Percentiles rank a stretch among this genome's conserved stretches.
phyloP scores from a whole-genome alignment of 306 rosid genomes.

The Ceratonia siliqua region DNA sequence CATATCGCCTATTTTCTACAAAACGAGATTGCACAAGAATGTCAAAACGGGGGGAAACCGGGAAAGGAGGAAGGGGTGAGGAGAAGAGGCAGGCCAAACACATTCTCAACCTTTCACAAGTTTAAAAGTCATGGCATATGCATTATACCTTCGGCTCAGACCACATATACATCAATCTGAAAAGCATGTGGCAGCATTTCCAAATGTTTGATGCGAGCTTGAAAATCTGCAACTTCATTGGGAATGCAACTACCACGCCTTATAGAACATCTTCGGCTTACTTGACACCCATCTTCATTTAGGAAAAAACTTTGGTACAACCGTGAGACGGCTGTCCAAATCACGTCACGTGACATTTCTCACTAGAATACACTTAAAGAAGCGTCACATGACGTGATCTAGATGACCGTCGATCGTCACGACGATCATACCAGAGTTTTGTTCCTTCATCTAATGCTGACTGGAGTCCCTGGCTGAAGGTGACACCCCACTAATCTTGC shows the following conservation, averaged over 20 bases:
- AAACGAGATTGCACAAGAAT: slow-evolving; percentile 9
- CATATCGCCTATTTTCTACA: slow-evolving; percentile 21
- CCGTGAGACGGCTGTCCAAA: too few relatives aligned
- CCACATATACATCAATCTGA: not conserved
- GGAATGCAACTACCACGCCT: not conserved
- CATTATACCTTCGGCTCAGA: slow-evolving; percentile 9
- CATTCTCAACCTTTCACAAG: slow-evolving; percentile 15
- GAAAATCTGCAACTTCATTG: slow-evolving; percentile 24
- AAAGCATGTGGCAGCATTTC: slow-evolving; percentile 25
- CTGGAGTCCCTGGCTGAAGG: slow-evolving; percentile 34
- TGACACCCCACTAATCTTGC: slow-evolving; percentile 22
- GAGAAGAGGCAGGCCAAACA: not conserved
- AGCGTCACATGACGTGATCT: too few relatives aligned
- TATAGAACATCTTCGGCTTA: not conserved
- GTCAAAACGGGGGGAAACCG: not conserved
- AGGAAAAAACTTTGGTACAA: too few relatives aligned
- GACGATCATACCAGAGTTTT: too few relatives aligned
- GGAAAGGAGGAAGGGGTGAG: not conserved
- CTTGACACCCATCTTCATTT: not conserved
- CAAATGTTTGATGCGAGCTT: slow-evolving; percentile 9
- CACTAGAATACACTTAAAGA: too few relatives aligned
- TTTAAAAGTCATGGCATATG: too few relatives aligned
- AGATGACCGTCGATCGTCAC: too few relatives aligned
- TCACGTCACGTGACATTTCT: too few relatives aligned
- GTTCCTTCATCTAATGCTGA: slow-evolving; percentile 41